These are phyloP conservation scores for Sherardia arvensis DNA, from an alignment of 257 asterid genomes.

Conservation along the genomic window DNA sequence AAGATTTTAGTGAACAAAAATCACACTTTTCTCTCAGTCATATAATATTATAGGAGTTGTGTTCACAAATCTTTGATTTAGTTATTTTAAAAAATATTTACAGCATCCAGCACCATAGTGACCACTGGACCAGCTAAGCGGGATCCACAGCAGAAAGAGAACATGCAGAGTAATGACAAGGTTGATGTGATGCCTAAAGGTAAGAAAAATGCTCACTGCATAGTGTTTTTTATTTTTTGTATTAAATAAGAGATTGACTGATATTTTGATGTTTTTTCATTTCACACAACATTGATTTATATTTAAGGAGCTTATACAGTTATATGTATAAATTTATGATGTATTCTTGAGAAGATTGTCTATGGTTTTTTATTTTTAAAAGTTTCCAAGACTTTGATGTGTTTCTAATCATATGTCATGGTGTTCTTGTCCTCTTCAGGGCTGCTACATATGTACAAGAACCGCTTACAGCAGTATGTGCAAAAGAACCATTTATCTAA, in stretches of 20 bases:
- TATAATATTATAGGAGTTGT: not conserved
- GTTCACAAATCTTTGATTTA: not conserved
- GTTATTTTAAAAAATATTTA: slow-evolving; percentile 15
- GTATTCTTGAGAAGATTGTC: not conserved
- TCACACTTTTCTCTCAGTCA: not conserved
- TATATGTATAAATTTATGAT: not conserved
- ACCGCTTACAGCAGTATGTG: slow-evolving; percentile 52
- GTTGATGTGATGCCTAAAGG: no score
- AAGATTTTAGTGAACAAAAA: slow-evolving; percentile 21
- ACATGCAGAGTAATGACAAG: not conserved
- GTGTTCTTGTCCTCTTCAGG: slow-evolving; percentile 22
- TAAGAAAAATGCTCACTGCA: no score
- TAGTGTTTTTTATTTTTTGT: no score
- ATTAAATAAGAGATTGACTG: no score
- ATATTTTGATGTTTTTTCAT: no score
- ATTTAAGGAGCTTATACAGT: no score
- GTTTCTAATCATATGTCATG: not conserved
- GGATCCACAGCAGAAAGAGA: not conserved
- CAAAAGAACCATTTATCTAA: slow-evolving; percentile 42
- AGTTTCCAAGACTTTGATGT: not conserved
- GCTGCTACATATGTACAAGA: slow-evolving; percentile 47
- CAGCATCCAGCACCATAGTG: slow-evolving; percentile 11
- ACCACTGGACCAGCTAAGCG: slow-evolving; percentile 18
- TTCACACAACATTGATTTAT: no score
- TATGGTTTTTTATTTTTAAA: not conserved